phyloP scores from a whole-genome alignment of 345 rosid genomes.

The Turnera subulata region DNA sequence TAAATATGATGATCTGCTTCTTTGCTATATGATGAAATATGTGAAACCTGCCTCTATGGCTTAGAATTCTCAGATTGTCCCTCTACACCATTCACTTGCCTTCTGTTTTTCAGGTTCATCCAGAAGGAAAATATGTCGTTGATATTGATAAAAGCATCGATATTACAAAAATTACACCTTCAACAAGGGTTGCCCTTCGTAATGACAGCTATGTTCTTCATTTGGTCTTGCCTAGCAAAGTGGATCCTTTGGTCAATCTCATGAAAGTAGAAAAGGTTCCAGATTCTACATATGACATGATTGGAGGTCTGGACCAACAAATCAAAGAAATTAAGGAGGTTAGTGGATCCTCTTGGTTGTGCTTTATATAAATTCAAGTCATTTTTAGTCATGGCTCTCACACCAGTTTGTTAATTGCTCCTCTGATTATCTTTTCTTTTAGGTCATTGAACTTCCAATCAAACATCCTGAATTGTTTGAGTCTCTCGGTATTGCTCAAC shows the following conservation, averaged over 20 bases:
- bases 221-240: slow-evolving; percentile 85
- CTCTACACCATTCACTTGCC: too few species aligned
- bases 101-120: slow-evolving; percentile 68
- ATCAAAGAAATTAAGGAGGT: slow-evolving; percentile 99
- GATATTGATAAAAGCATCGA: slow-evolving; percentile 92
- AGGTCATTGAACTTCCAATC: slow-evolving; percentile 99
- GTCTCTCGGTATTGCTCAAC: slow-evolving; percentile 97
- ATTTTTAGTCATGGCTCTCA: slow-evolving; percentile 2
- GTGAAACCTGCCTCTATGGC: too few species aligned
- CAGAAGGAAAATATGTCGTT: slow-evolving; percentile 98
- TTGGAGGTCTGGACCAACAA: slow-evolving; percentile 90
- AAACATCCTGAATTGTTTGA: slow-evolving; percentile 98
- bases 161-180: slow-evolving; percentile 86
- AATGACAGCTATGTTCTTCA: slow-evolving; percentile 99
- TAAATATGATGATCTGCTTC: too few species aligned
- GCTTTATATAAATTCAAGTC: neutral
- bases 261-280: slow-evolving; percentile 99
- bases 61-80: too few species aligned
- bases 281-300: slow-evolving; percentile 99
- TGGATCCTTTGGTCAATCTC: slow-evolving; percentile 94
- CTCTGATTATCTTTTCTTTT: slow-evolving; percentile 12
- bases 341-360: neutral
- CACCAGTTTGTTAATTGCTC: slow-evolving; percentile 4
- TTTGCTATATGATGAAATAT: too few species aligned
- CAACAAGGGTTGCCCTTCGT: slow-evolving; percentile 96